phyloP scores from a whole-genome alignment of 495 filamentous ascomycete genomes.

The Penicillium cosmopolitanum region DNA sequence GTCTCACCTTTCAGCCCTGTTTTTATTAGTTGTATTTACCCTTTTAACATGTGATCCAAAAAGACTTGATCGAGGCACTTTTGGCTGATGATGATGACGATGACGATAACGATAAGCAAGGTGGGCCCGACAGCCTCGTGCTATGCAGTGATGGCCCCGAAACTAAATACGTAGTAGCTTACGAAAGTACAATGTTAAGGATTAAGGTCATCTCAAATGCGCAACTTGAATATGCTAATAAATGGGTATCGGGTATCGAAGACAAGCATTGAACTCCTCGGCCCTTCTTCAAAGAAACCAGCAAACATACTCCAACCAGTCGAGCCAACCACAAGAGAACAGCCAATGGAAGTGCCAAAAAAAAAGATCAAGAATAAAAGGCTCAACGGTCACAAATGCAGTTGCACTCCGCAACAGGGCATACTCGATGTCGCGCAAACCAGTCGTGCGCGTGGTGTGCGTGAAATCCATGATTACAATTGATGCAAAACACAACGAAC shows the following conservation, averaged over 20 bases:
- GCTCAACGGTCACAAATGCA: conserved; percentile 70
- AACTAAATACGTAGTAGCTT: no score
- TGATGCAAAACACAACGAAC: conserved; percentile 79
- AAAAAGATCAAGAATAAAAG: not conserved
- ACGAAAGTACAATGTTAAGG: no score
- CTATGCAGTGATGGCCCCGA: no score
- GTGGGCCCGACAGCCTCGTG: no score
- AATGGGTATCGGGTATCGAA: conserved; percentile 24
- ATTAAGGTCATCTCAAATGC: no score
- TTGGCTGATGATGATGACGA: no score
- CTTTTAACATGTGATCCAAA: no score
- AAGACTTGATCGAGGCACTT: no score
- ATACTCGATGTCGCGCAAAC: conserved; percentile 80
- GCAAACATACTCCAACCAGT: not conserved
- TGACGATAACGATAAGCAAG: no score
- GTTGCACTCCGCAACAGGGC: conserved; percentile 85
- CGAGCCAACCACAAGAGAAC: not conserved
- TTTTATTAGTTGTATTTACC: no score
- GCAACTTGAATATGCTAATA: conserved; percentile 2
- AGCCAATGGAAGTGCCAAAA: not conserved
- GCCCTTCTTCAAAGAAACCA: conserved; percentile 2
- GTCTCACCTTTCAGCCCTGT: no score
- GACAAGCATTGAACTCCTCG: conserved; percentile 5
- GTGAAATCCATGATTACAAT: conserved; percentile 89
- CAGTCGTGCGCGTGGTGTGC: conserved; percentile 85